These are phyloP conservation scores for Cytidiella melzeri DNA, from an alignment of 768 basidiomycete species.

Conservation along the genomic window DNA sequence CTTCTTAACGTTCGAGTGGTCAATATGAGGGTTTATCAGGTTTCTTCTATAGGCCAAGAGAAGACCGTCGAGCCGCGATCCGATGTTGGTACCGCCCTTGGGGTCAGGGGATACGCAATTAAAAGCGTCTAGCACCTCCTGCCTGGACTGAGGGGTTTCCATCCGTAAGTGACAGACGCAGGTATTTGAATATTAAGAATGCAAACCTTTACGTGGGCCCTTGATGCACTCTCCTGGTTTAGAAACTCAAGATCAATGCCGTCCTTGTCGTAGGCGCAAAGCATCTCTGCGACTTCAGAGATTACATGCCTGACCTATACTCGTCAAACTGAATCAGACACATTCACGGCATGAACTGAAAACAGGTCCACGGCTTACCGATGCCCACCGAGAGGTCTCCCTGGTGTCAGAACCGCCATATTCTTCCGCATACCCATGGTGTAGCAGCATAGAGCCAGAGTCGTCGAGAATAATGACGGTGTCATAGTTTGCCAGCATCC, in stretches of 20 bases:
- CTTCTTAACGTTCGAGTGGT: background rate
- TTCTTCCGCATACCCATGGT: no score
- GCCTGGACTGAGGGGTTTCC: background rate
- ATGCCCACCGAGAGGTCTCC: no score
- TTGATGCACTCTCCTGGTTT: background rate
- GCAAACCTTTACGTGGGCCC: no score
- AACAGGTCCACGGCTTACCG: no score
- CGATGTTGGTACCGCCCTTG: background rate
- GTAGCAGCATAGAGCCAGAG: background rate
- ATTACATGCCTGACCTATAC: background rate
- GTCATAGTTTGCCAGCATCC: background rate
- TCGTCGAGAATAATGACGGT: background rate
- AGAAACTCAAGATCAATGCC: background rate
- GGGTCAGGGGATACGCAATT: background rate
- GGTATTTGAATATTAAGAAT: no score
- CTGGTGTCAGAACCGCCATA: no score
- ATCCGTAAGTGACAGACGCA: no score
- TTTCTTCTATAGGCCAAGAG: background rate
- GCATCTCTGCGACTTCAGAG: background rate
- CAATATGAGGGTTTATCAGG: background rate
- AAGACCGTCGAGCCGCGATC: background rate
- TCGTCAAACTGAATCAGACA: no score
- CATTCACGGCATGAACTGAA: no score
- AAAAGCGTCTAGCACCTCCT: background rate
- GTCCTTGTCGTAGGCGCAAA: background rate